Evolutionary conservation across 1,284 basidiomycete species (phyloP).

Genomic region (Mycosarcoma maydis): DNA sequence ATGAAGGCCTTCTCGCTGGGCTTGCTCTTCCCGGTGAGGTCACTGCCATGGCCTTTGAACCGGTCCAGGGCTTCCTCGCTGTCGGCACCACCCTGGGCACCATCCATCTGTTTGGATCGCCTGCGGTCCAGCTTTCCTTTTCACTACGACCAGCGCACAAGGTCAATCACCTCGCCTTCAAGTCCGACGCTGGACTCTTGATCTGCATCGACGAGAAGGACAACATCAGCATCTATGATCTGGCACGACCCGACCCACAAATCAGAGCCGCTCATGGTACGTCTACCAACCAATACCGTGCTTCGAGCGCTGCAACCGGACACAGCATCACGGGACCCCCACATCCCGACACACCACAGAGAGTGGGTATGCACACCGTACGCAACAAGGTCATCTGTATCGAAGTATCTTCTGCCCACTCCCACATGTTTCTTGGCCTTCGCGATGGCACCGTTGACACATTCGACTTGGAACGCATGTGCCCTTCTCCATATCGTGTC

Average conservation of each 20-base stretch:
- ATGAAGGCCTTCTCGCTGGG: constrained; percentile 57
- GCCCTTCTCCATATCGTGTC: constrained; percentile 62
- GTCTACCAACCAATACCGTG: constrained; percentile 37
- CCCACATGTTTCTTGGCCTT: constrained; percentile 74
- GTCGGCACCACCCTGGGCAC: constrained; percentile 73
- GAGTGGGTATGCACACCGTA: constrained; percentile 51
- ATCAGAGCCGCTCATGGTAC: constrained; percentile 42
- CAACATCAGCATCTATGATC: constrained; percentile 77
- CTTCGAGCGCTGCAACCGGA: constrained; percentile 33
- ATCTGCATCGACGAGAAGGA: constrained; percentile 77
- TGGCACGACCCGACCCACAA: constrained; percentile 70
- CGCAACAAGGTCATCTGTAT: constrained; percentile 70
- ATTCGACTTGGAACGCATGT: constrained; percentile 67
- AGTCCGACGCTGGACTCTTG: constrained; percentile 72
- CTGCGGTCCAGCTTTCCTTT: constrained; percentile 73
- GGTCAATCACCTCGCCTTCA: constrained; percentile 76
- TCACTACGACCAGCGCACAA: constrained; percentile 71
- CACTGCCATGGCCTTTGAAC: constrained; percentile 63
- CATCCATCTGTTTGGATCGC: constrained; percentile 75
- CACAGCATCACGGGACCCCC: constrained; percentile 45
- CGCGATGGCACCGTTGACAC: constrained; percentile 69
- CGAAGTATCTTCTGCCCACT: constrained; percentile 77
- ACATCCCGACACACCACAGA: constrained; percentile 54
- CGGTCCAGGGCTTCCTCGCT: constrained; percentile 73
- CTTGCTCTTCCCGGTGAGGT: constrained; percentile 65